Percentiles rank a stretch among this genome's conserved stretches.
phyloP scores from a whole-genome alignment of 352 stramenopile species.

The Phytophthora macrochlamydospora region DNA sequence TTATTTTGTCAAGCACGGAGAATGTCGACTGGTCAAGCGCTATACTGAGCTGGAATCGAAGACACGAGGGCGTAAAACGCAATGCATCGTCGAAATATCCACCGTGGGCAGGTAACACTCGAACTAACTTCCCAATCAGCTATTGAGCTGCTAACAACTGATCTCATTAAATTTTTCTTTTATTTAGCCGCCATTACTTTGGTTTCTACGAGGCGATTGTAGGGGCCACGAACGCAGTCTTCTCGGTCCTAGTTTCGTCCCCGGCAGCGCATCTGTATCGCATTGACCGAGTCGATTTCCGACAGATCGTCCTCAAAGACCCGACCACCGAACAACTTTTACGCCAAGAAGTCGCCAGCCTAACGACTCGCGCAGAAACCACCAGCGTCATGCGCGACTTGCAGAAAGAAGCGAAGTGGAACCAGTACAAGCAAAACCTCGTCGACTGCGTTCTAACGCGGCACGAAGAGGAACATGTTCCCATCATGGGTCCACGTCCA shows the following conservation, averaged over 20 bases:
- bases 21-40: conserved; percentile 67
- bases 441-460: conserved; percentile 39
- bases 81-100: conserved; percentile 62
- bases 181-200: conserved; percentile 60
- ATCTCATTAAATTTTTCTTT: background rate
- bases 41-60: conserved; percentile 33
- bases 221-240: conserved; percentile 42
- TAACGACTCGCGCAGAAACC: conserved; percentile 46
- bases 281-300: conserved; percentile 72
- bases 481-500: conserved; percentile 46
- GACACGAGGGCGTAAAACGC: conserved; percentile 18
- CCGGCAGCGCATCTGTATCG: conserved; percentile 65
- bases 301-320: conserved; percentile 69
- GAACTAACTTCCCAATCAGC: too few species aligned
- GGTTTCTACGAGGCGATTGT: conserved; percentile 60
- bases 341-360: conserved; percentile 40
- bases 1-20: conserved; percentile 70
- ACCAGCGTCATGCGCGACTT: conserved; percentile 54
- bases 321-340: conserved; percentile 48
- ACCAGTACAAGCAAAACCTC: conserved; percentile 55
- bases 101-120: conserved; percentile 48
- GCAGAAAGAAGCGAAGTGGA: conserved; percentile 49
- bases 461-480: conserved; percentile 43
- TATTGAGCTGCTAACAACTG: too few species aligned
- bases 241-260: conserved; percentile 68